phyloP scores from a whole-genome alignment of 768 basidiomycete species.

The Porphyrellus cyaneotinctus region DNA sequence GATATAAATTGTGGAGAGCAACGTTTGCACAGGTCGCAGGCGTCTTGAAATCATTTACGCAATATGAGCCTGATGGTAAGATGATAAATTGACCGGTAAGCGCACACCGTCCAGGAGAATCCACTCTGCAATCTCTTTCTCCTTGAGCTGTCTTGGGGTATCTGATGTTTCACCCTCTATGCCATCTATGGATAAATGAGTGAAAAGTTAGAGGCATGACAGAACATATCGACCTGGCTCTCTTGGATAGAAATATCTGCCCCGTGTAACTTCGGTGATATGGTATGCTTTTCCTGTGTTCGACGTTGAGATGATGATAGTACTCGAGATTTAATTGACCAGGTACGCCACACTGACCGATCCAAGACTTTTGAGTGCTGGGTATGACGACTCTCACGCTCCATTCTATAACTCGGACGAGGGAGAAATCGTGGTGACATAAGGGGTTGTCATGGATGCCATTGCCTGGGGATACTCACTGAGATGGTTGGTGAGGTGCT shows the following conservation, averaged over 20 bases:
- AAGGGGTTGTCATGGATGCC: slow-evolving; percentile 8
- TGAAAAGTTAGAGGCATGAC: neutral
- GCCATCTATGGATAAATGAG: slow-evolving; percentile 35
- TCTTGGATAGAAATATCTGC: slow-evolving; percentile 73
- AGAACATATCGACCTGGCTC: slow-evolving; percentile 39
- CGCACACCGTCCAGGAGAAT: slow-evolving; percentile 79
- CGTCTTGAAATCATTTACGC: slow-evolving; percentile 46
- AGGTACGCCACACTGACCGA: slow-evolving; percentile 45
- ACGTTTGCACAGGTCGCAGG: slow-evolving; percentile 92
- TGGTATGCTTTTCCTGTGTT: slow-evolving; percentile 72
- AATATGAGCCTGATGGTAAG: slow-evolving; percentile 5
- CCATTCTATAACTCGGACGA: slow-evolving; percentile 54
- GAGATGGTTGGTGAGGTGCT: slow-evolving; percentile 51
- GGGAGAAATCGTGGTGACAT: neutral
- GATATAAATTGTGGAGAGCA: slow-evolving; percentile 84
- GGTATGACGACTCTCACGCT: slow-evolving; percentile 78
- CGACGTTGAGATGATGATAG: neutral
- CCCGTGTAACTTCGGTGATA: slow-evolving; percentile 66
- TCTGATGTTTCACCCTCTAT: slow-evolving; percentile 65
- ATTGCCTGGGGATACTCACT: slow-evolving; percentile 38
- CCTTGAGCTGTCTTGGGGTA: slow-evolving; percentile 59
- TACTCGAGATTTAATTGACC: neutral
- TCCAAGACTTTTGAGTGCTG: slow-evolving; percentile 84
- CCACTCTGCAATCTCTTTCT: slow-evolving; percentile 86
- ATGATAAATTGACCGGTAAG: slow-evolving; percentile 18